Base-by-base conservation (phyloP, 495 filamentous ascomycete species). In the Neurospora terricola region DNA sequence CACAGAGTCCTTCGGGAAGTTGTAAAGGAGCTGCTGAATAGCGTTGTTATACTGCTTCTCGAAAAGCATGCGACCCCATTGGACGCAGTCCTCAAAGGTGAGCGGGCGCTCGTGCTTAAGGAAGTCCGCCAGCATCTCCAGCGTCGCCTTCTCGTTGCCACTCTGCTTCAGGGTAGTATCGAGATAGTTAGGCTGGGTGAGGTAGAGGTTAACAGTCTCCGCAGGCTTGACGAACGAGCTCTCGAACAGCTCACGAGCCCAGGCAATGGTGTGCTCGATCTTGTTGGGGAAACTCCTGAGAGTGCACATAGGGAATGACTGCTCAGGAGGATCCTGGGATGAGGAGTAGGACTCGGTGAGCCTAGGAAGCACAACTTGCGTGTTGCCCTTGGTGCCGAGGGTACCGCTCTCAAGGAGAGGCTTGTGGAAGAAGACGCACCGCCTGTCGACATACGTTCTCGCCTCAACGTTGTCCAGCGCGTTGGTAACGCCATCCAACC, bases 251-350 rank as follows among this genome's bases (percentile, higher is more conserved):
- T 98, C 96, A 66, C 95, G 90, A 36, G 94, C 92, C 96, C 96
- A 99, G 27, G 96, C 96, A 80, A 99, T 99, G 6, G 96, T 99
- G 79, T 99, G 96, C 83, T 99, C 93, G 79, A 99, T 99, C 78
- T 90, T 91, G 85, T 99, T 99, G 72, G 96, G 96, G 87, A 99
- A 99, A 85, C 94, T 97, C 74, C 94, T 89, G 72, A 99, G 85
- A 5, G 96, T 99, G 81, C 96, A 99, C 93, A 97, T 97, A 3
- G 96, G 96, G 89, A 98, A 98, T 1, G 94, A 97, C 82, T 97
- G 93, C 86, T 99, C 96, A 1, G 96, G 96, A 2, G 96, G 96
- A 83, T 99, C 96, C 78, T 97, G 96, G 7, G 96, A 98, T 75
- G 94, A 97, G 4, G 96, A 98, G 83, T 99, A 99, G 0, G 96